Evolutionary conservation across 2,329 filamentous ascomycete species (phyloP), one percentile per base, ranked within the genome.

Genomic region (Lachnellula willkommii): DNA sequence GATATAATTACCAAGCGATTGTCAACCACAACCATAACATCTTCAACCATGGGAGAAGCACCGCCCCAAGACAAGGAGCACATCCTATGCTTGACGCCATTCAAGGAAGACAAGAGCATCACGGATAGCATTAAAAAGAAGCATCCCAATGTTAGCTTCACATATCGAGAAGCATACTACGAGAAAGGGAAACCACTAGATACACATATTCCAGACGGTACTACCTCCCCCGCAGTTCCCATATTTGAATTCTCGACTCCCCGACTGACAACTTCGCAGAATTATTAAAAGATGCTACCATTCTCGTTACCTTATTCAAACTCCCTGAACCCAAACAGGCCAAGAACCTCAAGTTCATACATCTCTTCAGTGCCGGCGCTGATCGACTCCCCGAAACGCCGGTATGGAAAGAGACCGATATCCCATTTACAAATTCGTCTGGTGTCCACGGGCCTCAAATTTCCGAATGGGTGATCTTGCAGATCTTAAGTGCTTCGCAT

Each of bases 401-500:
- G 1, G 58, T 73, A 1, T 73, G 65, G 57, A 71, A 63, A 45
- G 65, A 70, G 5, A 66, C 70, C 2, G 56, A 66, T n/a, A 67
- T 73, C n/a, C 55, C 65, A 0, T 61, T 73, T 22, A 68, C 69
- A 0, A 72, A 69, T 12, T 67, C 68, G 7, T 70, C 65, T 5
- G 71, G 71, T 6, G 64, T 73, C 14, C 70, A 72, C 52, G 69
- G 70, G 1, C 84, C 84, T 0, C 81, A 84, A 55, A 87, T 87
- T 50, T 76, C 83, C 0, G 84, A 87, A 72, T 88, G 84, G 83
- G 79, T 83, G 12, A 69, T 86, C 28, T 75, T 86, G 76, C 85
- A 84, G 63, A 77, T 79, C 53, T 71, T 87, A 2, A 74, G 79
- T n/a, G 73, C 79, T 24, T 77, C 74, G n/a, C 80, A 83, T 58